These are phyloP conservation scores for Pythium rishiriense DNA, from an alignment of 352 stramenopile species.

Conservation along the genomic window DNA sequence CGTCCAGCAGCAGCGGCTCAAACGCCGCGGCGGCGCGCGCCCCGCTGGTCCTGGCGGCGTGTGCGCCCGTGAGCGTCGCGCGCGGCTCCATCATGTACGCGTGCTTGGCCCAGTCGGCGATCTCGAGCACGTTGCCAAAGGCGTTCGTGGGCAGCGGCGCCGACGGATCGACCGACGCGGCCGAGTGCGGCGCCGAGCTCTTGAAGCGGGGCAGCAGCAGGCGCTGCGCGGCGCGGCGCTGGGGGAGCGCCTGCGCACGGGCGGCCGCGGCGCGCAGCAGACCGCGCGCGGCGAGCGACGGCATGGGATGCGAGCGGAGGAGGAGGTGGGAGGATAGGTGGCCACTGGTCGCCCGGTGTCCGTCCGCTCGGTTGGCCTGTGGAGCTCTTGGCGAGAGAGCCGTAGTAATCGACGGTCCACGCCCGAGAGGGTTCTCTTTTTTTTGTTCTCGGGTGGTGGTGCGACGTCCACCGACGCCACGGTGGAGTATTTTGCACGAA, in stretches of 20 bases:
- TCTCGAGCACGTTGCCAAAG: conserved; percentile 33
- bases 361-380: neutral
- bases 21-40: neutral
- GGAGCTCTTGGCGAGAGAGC: conserved; percentile 1
- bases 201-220: conserved; percentile 17
- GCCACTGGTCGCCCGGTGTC: neutral
- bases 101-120: conserved; percentile 65
- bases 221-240: conserved; percentile 5
- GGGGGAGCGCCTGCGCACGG: conserved; percentile 10
- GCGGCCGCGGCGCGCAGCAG: conserved; percentile 20
- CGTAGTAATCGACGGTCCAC: neutral
- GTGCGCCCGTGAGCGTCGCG: conserved; percentile 34
- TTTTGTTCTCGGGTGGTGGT: conserved; percentile 14
- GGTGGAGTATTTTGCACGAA: conserved; percentile 13
- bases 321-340: neutral
- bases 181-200: conserved; percentile 18
- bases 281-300: conserved; percentile 8
- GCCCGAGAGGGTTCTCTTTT: conserved; percentile 20
- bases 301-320: neutral
- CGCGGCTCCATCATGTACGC: conserved; percentile 53
- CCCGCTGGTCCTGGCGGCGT: neutral
- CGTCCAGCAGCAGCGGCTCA: conserved; percentile 31
- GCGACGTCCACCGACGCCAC: conserved; percentile 9
- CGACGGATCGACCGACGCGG: neutral
- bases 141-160: conserved; percentile 10